phyloP scores from a whole-genome alignment of 164 flowering plant species.

The grape (Vitis vinifera) region DNA sequence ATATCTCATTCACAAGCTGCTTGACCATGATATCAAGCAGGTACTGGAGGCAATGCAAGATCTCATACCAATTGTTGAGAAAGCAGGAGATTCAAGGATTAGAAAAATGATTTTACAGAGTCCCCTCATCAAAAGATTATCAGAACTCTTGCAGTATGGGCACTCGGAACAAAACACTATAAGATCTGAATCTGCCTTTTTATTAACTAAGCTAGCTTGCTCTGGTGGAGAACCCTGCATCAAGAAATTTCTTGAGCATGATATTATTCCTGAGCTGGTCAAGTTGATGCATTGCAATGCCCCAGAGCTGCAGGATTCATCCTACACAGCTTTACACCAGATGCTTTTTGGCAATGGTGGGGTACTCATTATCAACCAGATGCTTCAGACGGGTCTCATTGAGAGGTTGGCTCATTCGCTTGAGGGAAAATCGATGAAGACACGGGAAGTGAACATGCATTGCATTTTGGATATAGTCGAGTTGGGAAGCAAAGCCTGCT shows the following conservation, averaged over 20 bases:
- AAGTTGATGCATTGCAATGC: constrained; percentile 46
- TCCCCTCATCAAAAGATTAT: constrained; percentile 33
- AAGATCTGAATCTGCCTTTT: constrained; percentile 40
- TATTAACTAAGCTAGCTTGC: constrained; percentile 45
- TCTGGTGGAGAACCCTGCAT: constrained; percentile 48
- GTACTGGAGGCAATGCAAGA: constrained; percentile 46
- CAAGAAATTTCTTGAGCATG: constrained; percentile 33
- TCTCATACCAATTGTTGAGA: constrained; percentile 42
- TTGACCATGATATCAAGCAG: constrained; percentile 25
- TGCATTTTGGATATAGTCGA: constrained; percentile 43
- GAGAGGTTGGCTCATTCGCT: constrained; percentile 34
- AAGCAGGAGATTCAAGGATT: constrained; percentile 33
- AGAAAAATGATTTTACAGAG: constrained; percentile 41
- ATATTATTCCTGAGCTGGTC: constrained; percentile 36
- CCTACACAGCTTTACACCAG: constrained; percentile 45
- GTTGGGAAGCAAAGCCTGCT: constrained; percentile 39
- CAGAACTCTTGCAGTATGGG: constrained; percentile 26
- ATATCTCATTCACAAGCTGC: constrained; percentile 34
- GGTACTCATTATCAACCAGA: constrained; percentile 25
- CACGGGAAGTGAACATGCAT: constrained; percentile 33
- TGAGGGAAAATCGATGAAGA: constrained; percentile 38
- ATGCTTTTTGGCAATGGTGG: constrained; percentile 45
- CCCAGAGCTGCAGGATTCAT: constrained; percentile 45
- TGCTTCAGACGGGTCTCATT: constrained; percentile 29
- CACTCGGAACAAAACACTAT: constrained; percentile 23